Conservation (phyloP, 202 grass and related monocot species). For the Panicum hallii region DNA sequence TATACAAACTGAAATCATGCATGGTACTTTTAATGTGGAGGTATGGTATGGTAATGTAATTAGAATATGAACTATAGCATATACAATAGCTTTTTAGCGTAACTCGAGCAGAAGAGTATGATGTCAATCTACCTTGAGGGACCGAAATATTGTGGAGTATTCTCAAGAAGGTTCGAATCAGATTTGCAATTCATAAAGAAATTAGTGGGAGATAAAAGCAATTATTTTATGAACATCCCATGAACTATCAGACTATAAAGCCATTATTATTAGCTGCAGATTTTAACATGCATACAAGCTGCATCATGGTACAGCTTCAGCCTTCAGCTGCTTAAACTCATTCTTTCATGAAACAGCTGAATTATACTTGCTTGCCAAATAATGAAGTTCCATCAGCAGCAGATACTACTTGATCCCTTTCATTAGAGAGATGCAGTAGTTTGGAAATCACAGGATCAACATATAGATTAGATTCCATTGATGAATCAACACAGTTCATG, state of each 20-base stretch:
- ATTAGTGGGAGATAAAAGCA: not conserved
- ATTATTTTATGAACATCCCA: slow-evolving; percentile 46
- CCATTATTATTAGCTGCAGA: not conserved
- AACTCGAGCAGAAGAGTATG: not conserved
- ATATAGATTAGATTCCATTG: slow-evolving; percentile 13
- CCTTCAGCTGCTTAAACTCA: not conserved
- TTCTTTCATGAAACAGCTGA: not conserved
- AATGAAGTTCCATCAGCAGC: slow-evolving; percentile 1
- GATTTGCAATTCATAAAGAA: not conserved
- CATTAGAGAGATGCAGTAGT: slow-evolving; percentile 11
- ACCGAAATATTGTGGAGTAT: not conserved
- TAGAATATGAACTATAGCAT: not conserved
- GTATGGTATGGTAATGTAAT: not conserved
- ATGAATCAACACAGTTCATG: slow-evolving; percentile 32
- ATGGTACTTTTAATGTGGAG: not conserved
- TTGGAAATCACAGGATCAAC: slow-evolving; percentile 6
- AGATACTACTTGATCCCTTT: slow-evolving; percentile 2
- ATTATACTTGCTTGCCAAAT: not conserved
- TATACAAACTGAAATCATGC: not conserved
- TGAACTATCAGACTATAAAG: slow-evolving; percentile 17
- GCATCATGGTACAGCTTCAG: slow-evolving; percentile 11
- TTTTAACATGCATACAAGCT: not conserved
- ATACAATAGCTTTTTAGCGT: not conserved
- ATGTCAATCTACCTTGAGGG: not conserved
- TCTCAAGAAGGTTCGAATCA: not conserved